Evolutionary conservation across 2,329 filamentous ascomycete species (phyloP), one percentile per base, ranked within the genome.

Genomic region (Amauroascus niger): DNA sequence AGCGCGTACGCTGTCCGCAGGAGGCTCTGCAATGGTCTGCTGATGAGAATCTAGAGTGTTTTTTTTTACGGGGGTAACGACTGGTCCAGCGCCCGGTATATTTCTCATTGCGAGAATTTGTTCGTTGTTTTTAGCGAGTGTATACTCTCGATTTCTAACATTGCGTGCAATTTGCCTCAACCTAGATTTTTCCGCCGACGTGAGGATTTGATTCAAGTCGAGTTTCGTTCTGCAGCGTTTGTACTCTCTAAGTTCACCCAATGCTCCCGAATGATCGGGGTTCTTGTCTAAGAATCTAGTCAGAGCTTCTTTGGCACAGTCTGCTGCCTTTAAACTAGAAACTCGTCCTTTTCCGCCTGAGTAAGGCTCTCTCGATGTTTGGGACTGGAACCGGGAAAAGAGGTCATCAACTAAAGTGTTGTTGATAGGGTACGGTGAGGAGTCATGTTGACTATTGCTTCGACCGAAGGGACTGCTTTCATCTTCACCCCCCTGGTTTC

Each of bases 81-180:
- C 35, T 40, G 35, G 35, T 7, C 6, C 24, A 32, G 16, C 5
- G 22, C 14, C 32, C 3, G 18, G 33, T 7, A n/a, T 11, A 1
- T 26, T 9, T 49, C 24, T 18, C 30, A 2, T 2, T 14, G 40
- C 1, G 24, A 30, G 6, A 6, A 18, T 41, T 35, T 32, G 2
- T 13, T 7, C 30, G 9, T 22, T 16, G 13, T 47, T 16, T 20
- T 18, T 44, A 16, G 28, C 9, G 13, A 53, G 9, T 1, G 13
- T 39, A 40, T 46, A 53, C 20, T 53, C 49, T 4, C 49, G 37
- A 1, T 35, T 18, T 20, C 52, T 41, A 22, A 55, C 32, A 20
- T 55, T 57, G 16, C 53, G 30, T 6, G 26, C 2, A 32, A 57
- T 57, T 4, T 33, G 22, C 22, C 18, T 26, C 32, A 57, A 13